Conservation (phyloP, 2,329 filamentous ascomycete species). For the Claviceps fusiformis region DNA sequence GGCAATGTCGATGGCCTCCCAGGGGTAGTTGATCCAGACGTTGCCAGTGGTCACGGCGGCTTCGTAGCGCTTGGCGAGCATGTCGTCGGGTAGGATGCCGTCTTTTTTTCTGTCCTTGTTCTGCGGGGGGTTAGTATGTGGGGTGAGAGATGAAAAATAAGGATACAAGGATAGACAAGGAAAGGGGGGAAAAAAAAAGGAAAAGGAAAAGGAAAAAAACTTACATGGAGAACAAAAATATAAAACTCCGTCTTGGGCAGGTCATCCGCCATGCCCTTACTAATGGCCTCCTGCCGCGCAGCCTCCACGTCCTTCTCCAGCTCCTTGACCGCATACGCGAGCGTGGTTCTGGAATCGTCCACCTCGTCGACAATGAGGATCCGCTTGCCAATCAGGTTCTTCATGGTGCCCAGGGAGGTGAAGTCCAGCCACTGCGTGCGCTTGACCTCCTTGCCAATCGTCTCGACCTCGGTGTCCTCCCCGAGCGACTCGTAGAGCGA, state of each 20-base stretch:
- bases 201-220: conserved; percentile 18
- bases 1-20: conserved; percentile 90
- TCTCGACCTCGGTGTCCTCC: conserved; percentile 43
- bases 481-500: conserved; percentile 87
- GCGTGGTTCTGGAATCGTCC: conserved; percentile 84
- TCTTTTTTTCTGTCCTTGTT: conserved; percentile 99
- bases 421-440: conserved; percentile 98
- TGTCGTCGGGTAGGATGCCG: conserved; percentile 64
- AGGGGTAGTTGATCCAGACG: conserved; percentile 98
- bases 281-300: conserved; percentile 57
- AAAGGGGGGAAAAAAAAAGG: background rate
- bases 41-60: conserved; percentile 84
- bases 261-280: conserved; percentile 55
- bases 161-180: background rate
- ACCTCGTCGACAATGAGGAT: conserved; percentile 92
- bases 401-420: conserved; percentile 66
- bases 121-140: conserved; percentile 24
- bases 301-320: conserved; percentile 85
- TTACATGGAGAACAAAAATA: conserved; percentile 88
- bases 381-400: conserved; percentile 79
- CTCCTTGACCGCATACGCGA: conserved; percentile 88
- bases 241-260: conserved; percentile 67
- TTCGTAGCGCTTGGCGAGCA: conserved; percentile 65
- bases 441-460: conserved; percentile 83
- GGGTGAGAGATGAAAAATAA: background rate